A percentile compares a stretch with the other conserved stretches of the same genome.
Conservation (phyloP, 192 early-diverging fungal species). For the Lunasporangiospora selenospora region DNA sequence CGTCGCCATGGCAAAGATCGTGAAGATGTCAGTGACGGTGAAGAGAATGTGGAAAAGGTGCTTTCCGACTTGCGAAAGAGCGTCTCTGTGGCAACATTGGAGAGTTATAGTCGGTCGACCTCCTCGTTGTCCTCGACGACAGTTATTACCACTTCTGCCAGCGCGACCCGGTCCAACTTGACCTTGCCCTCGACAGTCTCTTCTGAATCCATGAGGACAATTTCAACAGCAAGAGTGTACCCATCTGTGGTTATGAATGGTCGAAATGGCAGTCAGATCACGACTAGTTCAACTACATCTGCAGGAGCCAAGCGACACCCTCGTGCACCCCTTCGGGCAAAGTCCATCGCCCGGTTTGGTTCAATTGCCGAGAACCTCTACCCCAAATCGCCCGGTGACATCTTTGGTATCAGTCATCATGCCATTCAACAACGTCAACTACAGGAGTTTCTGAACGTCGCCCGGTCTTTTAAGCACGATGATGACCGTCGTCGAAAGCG, state of each 20-base stretch:
- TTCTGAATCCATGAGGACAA: too few relatives aligned
- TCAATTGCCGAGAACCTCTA: slow-evolving; percentile 22
- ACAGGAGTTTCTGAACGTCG: slow-evolving; percentile 14
- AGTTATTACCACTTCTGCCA: not conserved
- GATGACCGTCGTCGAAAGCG: slow-evolving; percentile 10
- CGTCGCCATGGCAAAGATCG: not conserved
- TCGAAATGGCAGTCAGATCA: too few relatives aligned
- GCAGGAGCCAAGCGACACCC: not conserved
- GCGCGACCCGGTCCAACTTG: not conserved
- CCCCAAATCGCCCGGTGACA: slow-evolving; percentile 32
- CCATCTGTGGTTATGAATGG: too few relatives aligned
- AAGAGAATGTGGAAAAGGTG: slow-evolving; percentile 31
- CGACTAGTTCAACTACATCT: not conserved
- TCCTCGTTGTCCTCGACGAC: not conserved
- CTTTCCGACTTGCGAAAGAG: slow-evolving; percentile 25
- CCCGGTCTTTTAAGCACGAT: slow-evolving; percentile 21
- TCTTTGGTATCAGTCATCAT: slow-evolving; percentile 36
- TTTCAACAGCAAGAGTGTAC: too few relatives aligned
- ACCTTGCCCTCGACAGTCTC: not conserved
- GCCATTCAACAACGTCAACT: slow-evolving; percentile 26
- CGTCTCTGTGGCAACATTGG: slow-evolving; percentile 27
- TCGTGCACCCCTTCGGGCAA: slow-evolving; percentile 5
- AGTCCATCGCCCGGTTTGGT: slow-evolving; percentile 10
- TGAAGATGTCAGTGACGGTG: slow-evolving; percentile 1
- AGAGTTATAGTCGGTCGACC: too few relatives aligned